Evolutionary conservation across 345 rosid species (phyloP).

Genomic region (Barbarea vulgaris): DNA sequence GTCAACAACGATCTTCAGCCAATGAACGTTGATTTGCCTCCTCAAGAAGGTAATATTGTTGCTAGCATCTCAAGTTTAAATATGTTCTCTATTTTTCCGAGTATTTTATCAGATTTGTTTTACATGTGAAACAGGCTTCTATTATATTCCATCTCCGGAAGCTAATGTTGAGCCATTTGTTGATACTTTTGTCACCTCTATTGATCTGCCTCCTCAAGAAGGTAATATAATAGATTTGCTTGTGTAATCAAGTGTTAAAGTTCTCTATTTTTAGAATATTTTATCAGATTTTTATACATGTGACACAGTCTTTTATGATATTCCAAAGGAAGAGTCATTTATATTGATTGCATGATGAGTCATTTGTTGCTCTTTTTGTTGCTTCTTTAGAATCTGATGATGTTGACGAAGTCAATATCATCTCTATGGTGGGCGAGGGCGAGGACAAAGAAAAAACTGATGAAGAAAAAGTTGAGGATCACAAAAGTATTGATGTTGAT

Average conservation of each 20-base stretch:
- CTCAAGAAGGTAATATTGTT: conserved; percentile 12
- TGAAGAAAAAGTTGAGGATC: background rate
- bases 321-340: too few species aligned
- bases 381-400: background rate
- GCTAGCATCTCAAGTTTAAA: background rate
- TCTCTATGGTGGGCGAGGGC: background rate
- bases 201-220: background rate
- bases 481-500: background rate
- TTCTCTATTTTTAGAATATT: too few species aligned
- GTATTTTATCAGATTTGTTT: background rate
- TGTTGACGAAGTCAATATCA: background rate
- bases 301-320: too few species aligned
- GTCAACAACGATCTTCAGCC: background rate
- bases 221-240: too few species aligned
- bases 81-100: background rate
- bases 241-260: background rate
- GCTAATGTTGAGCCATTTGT: conserved; percentile 19
- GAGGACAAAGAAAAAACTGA: background rate
- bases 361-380: background rate
- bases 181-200: background rate
- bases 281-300: too few species aligned
- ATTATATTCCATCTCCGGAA: conserved; percentile 17
- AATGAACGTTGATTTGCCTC: background rate
- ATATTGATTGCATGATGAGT: too few species aligned
- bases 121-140: background rate